phyloP scores from a whole-genome alignment of 2,329 filamentous ascomycete species.

The Neonectria sp. region DNA sequence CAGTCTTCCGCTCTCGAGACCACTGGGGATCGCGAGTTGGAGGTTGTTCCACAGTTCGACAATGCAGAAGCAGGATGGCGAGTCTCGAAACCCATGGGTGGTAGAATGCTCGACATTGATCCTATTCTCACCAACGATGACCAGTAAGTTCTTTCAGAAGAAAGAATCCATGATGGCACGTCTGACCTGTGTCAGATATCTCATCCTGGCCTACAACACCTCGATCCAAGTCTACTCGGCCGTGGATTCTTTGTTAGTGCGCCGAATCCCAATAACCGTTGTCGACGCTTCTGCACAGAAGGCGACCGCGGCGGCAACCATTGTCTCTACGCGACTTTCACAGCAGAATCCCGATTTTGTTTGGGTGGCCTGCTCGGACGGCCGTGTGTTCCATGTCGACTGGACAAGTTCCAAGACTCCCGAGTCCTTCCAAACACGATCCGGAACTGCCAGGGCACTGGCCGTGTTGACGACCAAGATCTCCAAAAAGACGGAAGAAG shows the following conservation, averaged over 20 bases:
- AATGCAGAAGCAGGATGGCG: constrained; percentile 65
- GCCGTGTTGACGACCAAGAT: constrained; percentile 58
- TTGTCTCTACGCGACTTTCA: constrained; percentile 61
- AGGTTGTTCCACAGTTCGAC: constrained; percentile 47
- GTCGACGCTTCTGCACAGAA: constrained; percentile 47
- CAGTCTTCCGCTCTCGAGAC: constrained; percentile 34
- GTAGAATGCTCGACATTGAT: constrained; percentile 75
- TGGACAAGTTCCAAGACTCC: constrained; percentile 66
- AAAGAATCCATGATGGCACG: background rate
- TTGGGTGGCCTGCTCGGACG: constrained; percentile 74
- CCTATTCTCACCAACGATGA: constrained; percentile 74
- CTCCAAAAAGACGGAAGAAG: constrained; percentile 56
- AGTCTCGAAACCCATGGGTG: constrained; percentile 75
- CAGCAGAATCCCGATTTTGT: constrained; percentile 61
- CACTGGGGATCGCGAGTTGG: constrained; percentile 41
- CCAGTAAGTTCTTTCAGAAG: constrained; percentile 60
- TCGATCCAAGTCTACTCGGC: constrained; percentile 87
- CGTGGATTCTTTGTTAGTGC: constrained; percentile 83
- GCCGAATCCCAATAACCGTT: constrained; percentile 73
- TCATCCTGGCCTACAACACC: constrained; percentile 82
- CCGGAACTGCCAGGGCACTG: constrained; percentile 63
- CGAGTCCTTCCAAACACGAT: constrained; percentile 58
- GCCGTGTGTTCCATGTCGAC: constrained; percentile 70
- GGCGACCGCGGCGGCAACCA: constrained; percentile 48
- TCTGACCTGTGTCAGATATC: constrained; percentile 65